Evolutionary conservation across 2,329 filamentous ascomycete species (phyloP), one percentile per base, ranked within the genome.

Genomic region (Dryadomyces quercivorus): DNA sequence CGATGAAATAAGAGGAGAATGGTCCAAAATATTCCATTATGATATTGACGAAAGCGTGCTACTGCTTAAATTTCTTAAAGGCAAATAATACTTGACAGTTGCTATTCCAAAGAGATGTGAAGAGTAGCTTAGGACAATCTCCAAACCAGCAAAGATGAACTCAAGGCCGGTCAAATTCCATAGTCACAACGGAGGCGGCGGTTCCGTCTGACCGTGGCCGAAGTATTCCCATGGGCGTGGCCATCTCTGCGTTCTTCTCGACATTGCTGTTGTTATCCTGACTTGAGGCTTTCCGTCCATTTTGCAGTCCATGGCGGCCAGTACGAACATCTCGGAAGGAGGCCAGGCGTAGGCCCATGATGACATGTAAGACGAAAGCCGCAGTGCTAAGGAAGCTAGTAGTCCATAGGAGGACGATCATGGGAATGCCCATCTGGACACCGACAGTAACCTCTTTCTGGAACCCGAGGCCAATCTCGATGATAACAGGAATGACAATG

Each of bases 351-450:
- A 89, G 95, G 61, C 84, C 87, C 67, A 92, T 76, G 36, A 84
- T 81, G 31, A 85, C 72, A 66, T 94, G 88, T 20, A 94, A 72
- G 36, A 86, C 65, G 62, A 87, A 91, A 0, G 85, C 84, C 20
- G 91, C 63, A 5, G 88, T 69, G 1, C 80, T 78, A 57, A 84
- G 80, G 0, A 75, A 80, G 0, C 82, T 77, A 0, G 85, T 87
- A 31, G 89, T 78, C 91, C 92, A 97, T 85, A 95, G 92, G 64
- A 95, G 94, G 0, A 72, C 85, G 63, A 95, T 80, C 86, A 95
- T 91, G 60, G 81, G 76, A 40, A 67, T 69, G 6, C 90, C 90
- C 38, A 95, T 72, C 3, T 76, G 70, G 3, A 84, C 86, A 10
- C 71, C 66, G 61, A 96, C 90, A 67, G 95, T 93, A 52, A 96